phyloP scores from a whole-genome alignment of 169 alveolate species.

The Neospora caninum region DNA sequence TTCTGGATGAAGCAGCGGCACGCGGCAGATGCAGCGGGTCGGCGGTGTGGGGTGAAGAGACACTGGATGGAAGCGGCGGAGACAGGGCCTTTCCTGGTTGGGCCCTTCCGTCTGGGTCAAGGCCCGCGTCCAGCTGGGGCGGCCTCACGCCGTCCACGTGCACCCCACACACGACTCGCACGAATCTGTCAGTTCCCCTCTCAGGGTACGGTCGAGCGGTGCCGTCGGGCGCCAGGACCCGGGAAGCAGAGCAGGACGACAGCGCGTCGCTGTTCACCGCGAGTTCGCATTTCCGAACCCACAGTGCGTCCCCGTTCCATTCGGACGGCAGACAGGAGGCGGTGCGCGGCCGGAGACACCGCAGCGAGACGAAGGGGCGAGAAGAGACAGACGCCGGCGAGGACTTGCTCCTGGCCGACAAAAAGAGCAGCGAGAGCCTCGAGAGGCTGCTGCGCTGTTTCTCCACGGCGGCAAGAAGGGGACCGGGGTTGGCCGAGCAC shows the following conservation, averaged over 20 bases:
- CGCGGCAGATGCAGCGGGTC: too few species aligned
- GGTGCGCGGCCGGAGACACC: background rate
- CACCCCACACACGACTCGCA: background rate
- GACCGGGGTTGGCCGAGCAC: background rate
- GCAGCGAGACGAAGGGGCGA: background rate
- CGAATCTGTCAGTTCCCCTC: background rate
- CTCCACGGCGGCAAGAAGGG: too few species aligned
- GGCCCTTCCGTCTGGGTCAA: background rate
- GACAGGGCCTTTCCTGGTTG: background rate
- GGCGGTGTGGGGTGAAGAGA: too few species aligned
- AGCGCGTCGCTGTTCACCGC: background rate
- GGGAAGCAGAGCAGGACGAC: background rate
- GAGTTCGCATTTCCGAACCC: background rate
- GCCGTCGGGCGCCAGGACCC: background rate
- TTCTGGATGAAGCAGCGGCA: too few species aligned
- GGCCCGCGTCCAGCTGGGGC: background rate
- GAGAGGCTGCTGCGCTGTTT: constrained; percentile 16
- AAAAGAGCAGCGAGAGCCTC: constrained; percentile 5
- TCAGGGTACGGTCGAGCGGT: background rate
- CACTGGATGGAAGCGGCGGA: background rate
- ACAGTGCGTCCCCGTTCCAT: background rate
- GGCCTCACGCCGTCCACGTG: constrained; percentile 1
- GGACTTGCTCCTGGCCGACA: constrained; percentile 29
- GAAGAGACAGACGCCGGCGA: background rate
- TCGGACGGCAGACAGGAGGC: background rate